Conservation (phyloP, 345 rosid species). For the Aquilaria yunnanensis region DNA sequence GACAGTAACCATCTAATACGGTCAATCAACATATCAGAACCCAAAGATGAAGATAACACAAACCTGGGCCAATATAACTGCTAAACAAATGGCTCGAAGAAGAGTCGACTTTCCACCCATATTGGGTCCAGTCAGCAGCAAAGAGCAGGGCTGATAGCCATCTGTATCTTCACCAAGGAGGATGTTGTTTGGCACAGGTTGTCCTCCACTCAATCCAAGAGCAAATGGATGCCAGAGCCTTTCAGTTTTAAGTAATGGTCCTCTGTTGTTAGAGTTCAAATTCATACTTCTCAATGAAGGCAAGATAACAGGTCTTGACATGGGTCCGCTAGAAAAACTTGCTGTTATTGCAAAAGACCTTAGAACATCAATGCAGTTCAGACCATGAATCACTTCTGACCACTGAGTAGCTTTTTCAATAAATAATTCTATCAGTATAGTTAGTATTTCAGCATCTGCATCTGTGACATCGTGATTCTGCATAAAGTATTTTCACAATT, state of each 20-base stretch:
- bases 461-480: conserved; percentile 78
- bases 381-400: conserved; percentile 68
- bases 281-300: conserved; percentile 34
- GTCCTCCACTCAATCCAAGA: conserved; percentile 55
- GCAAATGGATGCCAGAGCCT: conserved; percentile 97
- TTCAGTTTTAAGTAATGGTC: conserved; percentile 57
- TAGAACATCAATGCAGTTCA: conserved; percentile 69
- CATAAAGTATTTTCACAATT: conserved; percentile 12
- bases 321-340: conserved; percentile 51
- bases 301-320: conserved; percentile 60
- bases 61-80: conserved; percentile 88
- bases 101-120: conserved; percentile 99
- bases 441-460: conserved; percentile 66
- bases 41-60: conserved; percentile 17
- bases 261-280: conserved; percentile 30
- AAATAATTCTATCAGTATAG: conserved; percentile 69
- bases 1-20: not conserved
- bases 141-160: conserved; percentile 42
- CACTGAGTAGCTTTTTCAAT: conserved; percentile 73
- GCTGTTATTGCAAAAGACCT: conserved; percentile 69
- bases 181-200: conserved; percentile 78
- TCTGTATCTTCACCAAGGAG: conserved; percentile 57
- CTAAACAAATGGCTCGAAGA: conserved; percentile 82
- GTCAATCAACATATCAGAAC: conserved; percentile 3
- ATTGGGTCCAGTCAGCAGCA: conserved; percentile 91